Conservation (phyloP, 805 yeast species). For the Wickerhamomyces pijperi region DNA sequence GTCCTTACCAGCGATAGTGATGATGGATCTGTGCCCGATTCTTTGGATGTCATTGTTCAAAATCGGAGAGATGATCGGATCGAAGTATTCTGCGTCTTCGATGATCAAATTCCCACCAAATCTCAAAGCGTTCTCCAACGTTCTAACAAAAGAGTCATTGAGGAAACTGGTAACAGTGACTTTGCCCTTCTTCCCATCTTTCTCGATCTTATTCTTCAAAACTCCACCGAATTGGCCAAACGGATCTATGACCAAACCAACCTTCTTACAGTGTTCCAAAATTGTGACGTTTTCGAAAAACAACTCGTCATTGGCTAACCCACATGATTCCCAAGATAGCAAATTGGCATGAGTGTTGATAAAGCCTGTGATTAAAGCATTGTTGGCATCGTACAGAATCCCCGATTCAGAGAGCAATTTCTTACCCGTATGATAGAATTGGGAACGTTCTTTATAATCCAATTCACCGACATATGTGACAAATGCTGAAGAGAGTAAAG, state of each 20-base stretch:
- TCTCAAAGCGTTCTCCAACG: conserved; percentile 67
- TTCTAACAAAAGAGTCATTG: conserved; percentile 53
- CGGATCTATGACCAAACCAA: conserved; percentile 70
- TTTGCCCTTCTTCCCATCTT: conserved; percentile 10
- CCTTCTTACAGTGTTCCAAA: conserved; percentile 25
- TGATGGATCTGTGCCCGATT: conserved; percentile 60
- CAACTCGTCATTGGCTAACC: conserved; percentile 48
- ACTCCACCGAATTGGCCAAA: conserved; percentile 33
- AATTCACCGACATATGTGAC: conserved; percentile 48
- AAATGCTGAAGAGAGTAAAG: conserved; percentile 52
- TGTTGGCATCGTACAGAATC: conserved; percentile 28
- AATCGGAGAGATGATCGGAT: conserved; percentile 60
- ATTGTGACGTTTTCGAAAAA: conserved; percentile 55
- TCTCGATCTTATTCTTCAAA: conserved; percentile 21
- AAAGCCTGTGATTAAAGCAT: conserved; percentile 23
- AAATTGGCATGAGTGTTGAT: conserved; percentile 30
- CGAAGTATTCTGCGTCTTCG: conserved; percentile 70
- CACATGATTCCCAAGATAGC: conserved; percentile 39
- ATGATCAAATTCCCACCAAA: conserved; percentile 73
- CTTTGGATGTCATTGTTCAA: conserved; percentile 47
- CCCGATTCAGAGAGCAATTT: conserved; percentile 21
- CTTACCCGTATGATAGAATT: conserved; percentile 26
- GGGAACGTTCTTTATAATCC: conserved; percentile 36
- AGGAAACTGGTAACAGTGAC: conserved; percentile 57
- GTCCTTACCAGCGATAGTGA: conserved; percentile 48